phyloP scores from a whole-genome alignment of 306 rosid genomes.

The Crotalaria pallida region DNA sequence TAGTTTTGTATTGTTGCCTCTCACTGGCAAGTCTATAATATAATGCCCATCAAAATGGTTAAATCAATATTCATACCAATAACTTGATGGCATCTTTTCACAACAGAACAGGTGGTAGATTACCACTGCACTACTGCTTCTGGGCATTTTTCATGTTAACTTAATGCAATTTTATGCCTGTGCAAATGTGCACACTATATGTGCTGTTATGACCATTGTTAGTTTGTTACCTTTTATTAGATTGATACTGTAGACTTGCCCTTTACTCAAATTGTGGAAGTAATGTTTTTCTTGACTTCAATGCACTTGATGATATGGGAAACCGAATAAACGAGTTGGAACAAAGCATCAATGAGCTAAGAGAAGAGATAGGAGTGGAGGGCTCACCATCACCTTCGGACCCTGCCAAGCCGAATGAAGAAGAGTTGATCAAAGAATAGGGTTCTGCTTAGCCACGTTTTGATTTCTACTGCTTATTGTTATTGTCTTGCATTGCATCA shows the following conservation, averaged over 20 bases:
- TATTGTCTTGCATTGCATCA: slow-evolving; percentile 17
- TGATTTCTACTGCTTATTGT: slow-evolving; percentile 5
- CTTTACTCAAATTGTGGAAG: slow-evolving; percentile 9
- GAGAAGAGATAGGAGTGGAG: slow-evolving; percentile 94
- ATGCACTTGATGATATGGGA: slow-evolving; percentile 96
- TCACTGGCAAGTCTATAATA: background rate
- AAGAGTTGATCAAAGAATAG: slow-evolving; percentile 54
- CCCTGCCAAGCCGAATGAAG: slow-evolving; percentile 42
- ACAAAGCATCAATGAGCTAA: slow-evolving; percentile 78
- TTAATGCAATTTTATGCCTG: background rate
- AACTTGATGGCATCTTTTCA: background rate
- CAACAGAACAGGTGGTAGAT: background rate
- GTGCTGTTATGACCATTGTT: background rate
- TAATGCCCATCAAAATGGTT: background rate
- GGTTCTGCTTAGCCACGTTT: slow-evolving; percentile 44
- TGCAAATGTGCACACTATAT: background rate
- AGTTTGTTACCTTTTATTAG: slow-evolving; percentile 18
- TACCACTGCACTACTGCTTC: background rate
- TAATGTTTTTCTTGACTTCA: slow-evolving; percentile 54
- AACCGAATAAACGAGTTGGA: slow-evolving; percentile 88
- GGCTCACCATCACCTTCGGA: slow-evolving; percentile 59
- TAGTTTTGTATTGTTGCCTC: background rate
- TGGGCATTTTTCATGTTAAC: background rate
- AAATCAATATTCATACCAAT: background rate
- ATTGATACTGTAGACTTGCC: slow-evolving; percentile 9